A percentile compares a stretch with the other conserved stretches of the same genome.
Evolutionary conservation across 441 rosid genomes (phyloP).

Genomic region (Croton setiger): DNA sequence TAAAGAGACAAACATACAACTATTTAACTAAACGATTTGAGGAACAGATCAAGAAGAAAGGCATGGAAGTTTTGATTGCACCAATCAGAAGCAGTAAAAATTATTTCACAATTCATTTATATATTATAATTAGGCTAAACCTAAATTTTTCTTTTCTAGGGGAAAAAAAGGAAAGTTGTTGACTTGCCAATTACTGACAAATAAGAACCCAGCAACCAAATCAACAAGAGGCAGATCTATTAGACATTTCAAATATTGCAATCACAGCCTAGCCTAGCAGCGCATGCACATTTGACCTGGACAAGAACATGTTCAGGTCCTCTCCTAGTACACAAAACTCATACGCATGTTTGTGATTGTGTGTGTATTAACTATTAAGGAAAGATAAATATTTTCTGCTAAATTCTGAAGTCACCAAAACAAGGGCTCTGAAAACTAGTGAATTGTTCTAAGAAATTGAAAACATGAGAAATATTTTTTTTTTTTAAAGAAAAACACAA

Average conservation of each 20-base stretch:
- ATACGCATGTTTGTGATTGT: no score
- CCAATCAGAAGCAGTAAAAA: neutral
- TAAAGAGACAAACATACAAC: neutral
- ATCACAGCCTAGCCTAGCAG: neutral
- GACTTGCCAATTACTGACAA: neutral
- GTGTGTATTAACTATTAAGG: neutral
- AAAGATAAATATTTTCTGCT: neutral
- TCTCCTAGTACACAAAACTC: no score
- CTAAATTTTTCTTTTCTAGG: no score
- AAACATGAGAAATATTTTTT: neutral
- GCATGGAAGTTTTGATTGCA: neutral
- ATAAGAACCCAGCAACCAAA: neutral
- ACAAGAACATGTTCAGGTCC: no score
- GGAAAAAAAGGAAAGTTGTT: neutral
- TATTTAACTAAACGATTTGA: neutral
- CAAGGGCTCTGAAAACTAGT: neutral
- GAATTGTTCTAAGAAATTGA: neutral
- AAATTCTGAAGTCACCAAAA: neutral
- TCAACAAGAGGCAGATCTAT: neutral
- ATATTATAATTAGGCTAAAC: neutral
- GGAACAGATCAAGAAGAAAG: neutral
- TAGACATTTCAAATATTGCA: neutral
- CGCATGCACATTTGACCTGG: no score
- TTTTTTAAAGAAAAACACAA: neutral
- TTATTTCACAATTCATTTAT: neutral